Percentiles rank a stretch among this genome's conserved stretches.
Conservation (phyloP, 2,329 filamentous ascomycete genomes). For the Gaeumannomyces sp. region DNA sequence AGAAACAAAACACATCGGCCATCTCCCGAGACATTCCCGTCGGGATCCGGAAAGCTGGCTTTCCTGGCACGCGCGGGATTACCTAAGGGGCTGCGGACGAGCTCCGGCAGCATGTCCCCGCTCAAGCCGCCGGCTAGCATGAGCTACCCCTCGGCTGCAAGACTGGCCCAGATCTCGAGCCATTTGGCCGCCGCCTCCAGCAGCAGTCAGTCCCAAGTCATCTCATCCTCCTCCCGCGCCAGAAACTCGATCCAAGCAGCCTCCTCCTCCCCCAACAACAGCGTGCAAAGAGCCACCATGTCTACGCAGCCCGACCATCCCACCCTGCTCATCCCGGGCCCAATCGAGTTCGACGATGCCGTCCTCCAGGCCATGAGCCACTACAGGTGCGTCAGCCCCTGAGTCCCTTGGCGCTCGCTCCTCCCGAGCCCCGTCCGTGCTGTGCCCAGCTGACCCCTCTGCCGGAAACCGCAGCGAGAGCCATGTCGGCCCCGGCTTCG, state of each 20-base stretch:
- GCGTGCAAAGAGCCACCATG: slow-evolving; percentile 37
- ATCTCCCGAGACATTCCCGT: not conserved
- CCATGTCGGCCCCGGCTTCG: slow-evolving; percentile 85
- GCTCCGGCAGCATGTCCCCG: slow-evolving; percentile 9
- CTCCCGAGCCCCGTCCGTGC: not conserved
- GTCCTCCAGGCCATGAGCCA: slow-evolving; percentile 93
- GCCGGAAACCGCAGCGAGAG: slow-evolving; percentile 60
- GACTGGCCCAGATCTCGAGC: slow-evolving; percentile 23
- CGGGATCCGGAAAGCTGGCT: slow-evolving; percentile 9
- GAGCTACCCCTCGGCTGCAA: slow-evolving; percentile 8
- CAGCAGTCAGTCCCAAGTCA: slow-evolving; percentile 21
- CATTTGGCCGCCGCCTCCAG: slow-evolving; percentile 16
- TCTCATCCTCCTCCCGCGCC: slow-evolving; percentile 23
- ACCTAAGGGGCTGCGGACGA: slow-evolving; percentile 10
- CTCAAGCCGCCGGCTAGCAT: slow-evolving; percentile 2
- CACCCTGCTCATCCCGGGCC: slow-evolving; percentile 89
- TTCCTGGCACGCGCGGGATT: slow-evolving; percentile 3
- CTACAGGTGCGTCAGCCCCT: slow-evolving; percentile 58
- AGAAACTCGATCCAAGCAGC: slow-evolving; percentile 11
- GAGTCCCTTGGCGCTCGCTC: not conserved
- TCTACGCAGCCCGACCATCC: slow-evolving; percentile 56
- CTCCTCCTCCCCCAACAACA: slow-evolving; percentile 12
- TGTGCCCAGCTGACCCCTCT: slow-evolving; percentile 5
- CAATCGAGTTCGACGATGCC: slow-evolving; percentile 97
- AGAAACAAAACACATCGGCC: not conserved